Conservation (phyloP, 257 asterid genomes). For the Primulina eburnea region DNA sequence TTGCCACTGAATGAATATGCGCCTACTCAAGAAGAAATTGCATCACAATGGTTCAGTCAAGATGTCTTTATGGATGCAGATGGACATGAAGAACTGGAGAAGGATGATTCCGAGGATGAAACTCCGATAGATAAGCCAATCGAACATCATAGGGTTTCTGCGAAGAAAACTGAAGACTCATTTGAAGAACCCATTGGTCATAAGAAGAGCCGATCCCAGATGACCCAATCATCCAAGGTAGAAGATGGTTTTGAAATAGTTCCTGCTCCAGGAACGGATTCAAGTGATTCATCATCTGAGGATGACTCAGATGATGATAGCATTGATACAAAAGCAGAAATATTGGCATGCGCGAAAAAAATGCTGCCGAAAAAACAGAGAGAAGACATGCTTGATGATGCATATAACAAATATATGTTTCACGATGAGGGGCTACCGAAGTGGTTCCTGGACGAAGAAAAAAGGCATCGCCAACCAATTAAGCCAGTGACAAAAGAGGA, state of each 20-base stretch:
- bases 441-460: conserved; percentile 87
- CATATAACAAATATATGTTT: conserved; percentile 82
- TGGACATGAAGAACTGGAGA: conserved; percentile 42
- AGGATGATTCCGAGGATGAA: conserved; percentile 72
- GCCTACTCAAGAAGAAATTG: conserved; percentile 76
- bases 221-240: conserved; percentile 25
- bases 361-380: conserved; percentile 81
- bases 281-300: conserved; percentile 63
- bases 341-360: conserved; percentile 76
- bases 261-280: conserved; percentile 80
- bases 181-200: conserved; percentile 25
- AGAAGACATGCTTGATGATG: conserved; percentile 81
- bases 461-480: conserved; percentile 58
- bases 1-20: conserved; percentile 58
- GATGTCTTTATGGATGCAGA: conserved; percentile 76
- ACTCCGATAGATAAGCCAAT: conserved; percentile 40
- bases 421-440: conserved; percentile 77
- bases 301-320: conserved; percentile 67
- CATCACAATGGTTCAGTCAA: conserved; percentile 85
- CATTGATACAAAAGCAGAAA: conserved; percentile 67
- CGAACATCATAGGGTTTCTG: conserved; percentile 15
- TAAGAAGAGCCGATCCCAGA: conserved; percentile 14
- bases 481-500: conserved; percentile 90
- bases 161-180: conserved; percentile 26
- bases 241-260: conserved; percentile 72